Evolutionary conservation across 1,284 basidiomycete genomes (phyloP), one percentile per base, ranked within the genome.

Genomic region (Melampsora americana): DNA sequence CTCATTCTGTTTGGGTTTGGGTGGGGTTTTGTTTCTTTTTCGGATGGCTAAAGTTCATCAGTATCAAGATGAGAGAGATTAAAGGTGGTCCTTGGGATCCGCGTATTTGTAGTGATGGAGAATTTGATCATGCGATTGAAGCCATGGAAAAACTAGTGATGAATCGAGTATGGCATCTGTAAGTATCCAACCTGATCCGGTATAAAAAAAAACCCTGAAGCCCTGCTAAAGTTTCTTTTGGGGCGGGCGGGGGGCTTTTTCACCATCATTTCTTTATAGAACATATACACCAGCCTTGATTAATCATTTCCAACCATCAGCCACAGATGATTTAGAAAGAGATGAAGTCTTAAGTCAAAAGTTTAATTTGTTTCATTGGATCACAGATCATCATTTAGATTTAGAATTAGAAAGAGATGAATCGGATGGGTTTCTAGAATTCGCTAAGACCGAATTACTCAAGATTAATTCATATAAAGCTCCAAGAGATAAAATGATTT

Each of bases 121-220:
- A 99, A 82, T 97, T 99, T 80, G 96, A 98, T 77, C 95, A 97
- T 80, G 93, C 95, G 0, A 89, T 93, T 85, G 95, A 99, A 84
- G 95, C 94, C 69, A 98, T 99, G 93, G 95, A 99, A 86, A 99
- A 99, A 84, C 88, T 99, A 11, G 93, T 99, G 80, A 99, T 99
- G 96, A 99, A 99, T 81, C 86, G 95, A 66, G 85, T 98, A 72
- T 98, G 96, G 83, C 93, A 84, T 61, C 61, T 82, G 81, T 82
- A 59, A 77, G 80, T 70, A 46, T 59, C 18, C 1, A n/a, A 32
- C n/a, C 39, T 28, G n/a, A 5, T 20, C 14, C 26, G 2, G 11
- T 23, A 9, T 65, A 76, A 56, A 23, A 16, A 50, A 46, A 23
- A 46, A 35, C n/a, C n/a, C n/a, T n/a, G n/a, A n/a, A n/a, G n/a